These are phyloP conservation scores for Blastomyces parvus DNA, from an alignment of 2,329 filamentous ascomycete genomes.

Conservation along the genomic window DNA sequence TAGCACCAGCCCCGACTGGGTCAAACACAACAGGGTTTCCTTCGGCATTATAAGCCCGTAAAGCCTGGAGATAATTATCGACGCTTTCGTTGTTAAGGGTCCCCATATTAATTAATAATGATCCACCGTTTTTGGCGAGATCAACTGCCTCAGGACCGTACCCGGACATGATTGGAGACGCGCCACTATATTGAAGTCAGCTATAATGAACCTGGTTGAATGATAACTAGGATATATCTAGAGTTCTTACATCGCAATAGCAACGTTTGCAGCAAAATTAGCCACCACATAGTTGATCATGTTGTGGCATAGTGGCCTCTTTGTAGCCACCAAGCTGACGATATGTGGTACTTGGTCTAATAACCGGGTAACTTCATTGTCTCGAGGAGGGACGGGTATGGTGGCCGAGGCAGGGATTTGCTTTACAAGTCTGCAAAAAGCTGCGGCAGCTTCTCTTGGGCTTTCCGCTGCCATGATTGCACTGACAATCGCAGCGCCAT, in stretches of 20 bases:
- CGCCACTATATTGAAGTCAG: conserved; percentile 45
- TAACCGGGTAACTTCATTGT: conserved; percentile 23
- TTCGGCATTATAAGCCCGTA: conserved; percentile 69
- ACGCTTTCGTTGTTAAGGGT: conserved; percentile 71
- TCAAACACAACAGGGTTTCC: conserved; percentile 74
- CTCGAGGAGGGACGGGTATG: conserved; percentile 22
- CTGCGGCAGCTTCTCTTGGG: conserved; percentile 52
- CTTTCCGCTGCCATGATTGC: conserved; percentile 69
- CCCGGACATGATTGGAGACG: conserved; percentile 90
- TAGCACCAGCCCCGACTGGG: conserved; percentile 84
- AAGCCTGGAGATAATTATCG: conserved; percentile 60
- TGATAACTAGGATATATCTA: no score
- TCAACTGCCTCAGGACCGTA: conserved; percentile 74
- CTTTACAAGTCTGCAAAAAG: conserved; percentile 50
- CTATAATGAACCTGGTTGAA: neutral
- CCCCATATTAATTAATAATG: conserved; percentile 90
- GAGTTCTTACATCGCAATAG: conserved; percentile 53
- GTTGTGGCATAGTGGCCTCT: conserved; percentile 74
- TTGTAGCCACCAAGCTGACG: conserved; percentile 51
- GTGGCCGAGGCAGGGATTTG: conserved; percentile 28
- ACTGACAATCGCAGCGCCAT: conserved; percentile 81
- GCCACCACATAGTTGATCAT: conserved; percentile 97
- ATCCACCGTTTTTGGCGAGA: conserved; percentile 64
- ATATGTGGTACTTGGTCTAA: conserved; percentile 37
- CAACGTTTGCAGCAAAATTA: conserved; percentile 88